phyloP scores from a whole-genome alignment of 768 basidiomycete genomes.

The Tylopilus rubrobrunneus region DNA sequence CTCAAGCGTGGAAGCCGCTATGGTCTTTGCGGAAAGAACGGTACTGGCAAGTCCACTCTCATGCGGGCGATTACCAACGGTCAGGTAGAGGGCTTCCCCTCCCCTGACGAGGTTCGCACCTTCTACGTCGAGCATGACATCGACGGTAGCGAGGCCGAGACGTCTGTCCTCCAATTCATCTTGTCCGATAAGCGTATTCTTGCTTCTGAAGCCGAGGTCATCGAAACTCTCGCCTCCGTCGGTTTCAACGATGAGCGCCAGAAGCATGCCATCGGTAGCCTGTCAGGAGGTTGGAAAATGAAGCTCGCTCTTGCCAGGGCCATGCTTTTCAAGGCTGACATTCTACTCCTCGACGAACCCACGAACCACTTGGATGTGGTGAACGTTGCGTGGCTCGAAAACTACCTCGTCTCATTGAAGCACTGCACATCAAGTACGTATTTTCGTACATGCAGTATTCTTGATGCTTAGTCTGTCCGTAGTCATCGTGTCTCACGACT shows the following conservation, averaged over 20 bases:
- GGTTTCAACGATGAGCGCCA: conserved; percentile 91
- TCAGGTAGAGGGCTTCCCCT: conserved; percentile 98
- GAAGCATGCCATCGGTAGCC: conserved; percentile 75
- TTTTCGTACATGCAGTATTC: background rate
- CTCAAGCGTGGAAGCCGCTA: conserved; percentile 99
- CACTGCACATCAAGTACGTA: conserved; percentile 86
- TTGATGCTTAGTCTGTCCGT: conserved; percentile 1
- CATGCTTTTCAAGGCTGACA: conserved; percentile 98
- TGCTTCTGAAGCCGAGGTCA: conserved; percentile 62
- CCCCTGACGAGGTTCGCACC: conserved; percentile 93
- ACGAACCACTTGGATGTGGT: conserved; percentile 97
- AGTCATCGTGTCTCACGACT: conserved; percentile 99
- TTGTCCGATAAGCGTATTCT: conserved; percentile 78
- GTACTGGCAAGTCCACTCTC: conserved; percentile 95
- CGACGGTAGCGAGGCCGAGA: conserved; percentile 91
- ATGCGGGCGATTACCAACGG: conserved; percentile 93
- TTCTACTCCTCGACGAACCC: conserved; percentile 93
- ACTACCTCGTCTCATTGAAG: conserved; percentile 82
- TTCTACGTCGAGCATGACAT: conserved; percentile 99
- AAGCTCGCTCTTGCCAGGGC: conserved; percentile 96
- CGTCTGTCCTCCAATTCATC: conserved; percentile 87
- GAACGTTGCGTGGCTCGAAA: conserved; percentile 97
- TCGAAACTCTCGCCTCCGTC: conserved; percentile 82
- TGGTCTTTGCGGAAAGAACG: conserved; percentile 97
- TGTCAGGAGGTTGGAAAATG: conserved; percentile 99